Percentiles rank a stretch among this genome's conserved stretches.
phyloP scores from a whole-genome alignment of 306 rosid species.

The Clitoria ternatea region DNA sequence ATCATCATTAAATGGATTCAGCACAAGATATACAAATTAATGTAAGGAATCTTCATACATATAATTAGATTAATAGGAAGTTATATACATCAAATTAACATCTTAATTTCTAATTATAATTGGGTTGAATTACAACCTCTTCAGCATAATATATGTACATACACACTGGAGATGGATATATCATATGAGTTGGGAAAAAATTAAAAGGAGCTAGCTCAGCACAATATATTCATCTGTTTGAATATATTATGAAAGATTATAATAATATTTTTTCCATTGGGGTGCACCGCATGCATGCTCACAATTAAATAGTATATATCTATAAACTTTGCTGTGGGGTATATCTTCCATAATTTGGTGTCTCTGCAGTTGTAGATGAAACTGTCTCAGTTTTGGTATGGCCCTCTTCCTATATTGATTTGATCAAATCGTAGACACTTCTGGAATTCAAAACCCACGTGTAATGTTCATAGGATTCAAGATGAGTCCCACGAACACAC shows the following conservation, averaged over 20 bases:
- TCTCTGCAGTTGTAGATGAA: not conserved
- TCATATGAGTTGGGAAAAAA: not conserved
- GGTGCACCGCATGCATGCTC: not conserved
- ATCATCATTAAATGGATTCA: not conserved
- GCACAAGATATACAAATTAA: not conserved
- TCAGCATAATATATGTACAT: not conserved
- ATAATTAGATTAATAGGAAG: no score
- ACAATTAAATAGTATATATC: slow-evolving; percentile 16
- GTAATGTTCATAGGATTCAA: slow-evolving; percentile 14
- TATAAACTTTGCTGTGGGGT: not conserved
- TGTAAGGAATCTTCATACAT: not conserved
- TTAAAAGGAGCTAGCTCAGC: not conserved
- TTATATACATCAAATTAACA: not conserved
- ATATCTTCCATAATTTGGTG: slow-evolving; percentile 15
- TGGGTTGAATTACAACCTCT: not conserved
- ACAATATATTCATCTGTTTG: not conserved
- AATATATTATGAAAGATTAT: not conserved
- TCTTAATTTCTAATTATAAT: no score
- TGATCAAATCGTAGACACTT: slow-evolving; percentile 18
- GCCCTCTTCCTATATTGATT: slow-evolving; percentile 14
- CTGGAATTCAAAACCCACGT: slow-evolving; percentile 27
- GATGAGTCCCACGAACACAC: slow-evolving; percentile 10
- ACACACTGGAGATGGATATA: not conserved
- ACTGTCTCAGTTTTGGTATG: not conserved
- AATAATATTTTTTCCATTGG: not conserved